These are phyloP conservation scores for Eucalyptus regnans DNA, from an alignment of 345 rosid species.

Conservation along the genomic window DNA sequence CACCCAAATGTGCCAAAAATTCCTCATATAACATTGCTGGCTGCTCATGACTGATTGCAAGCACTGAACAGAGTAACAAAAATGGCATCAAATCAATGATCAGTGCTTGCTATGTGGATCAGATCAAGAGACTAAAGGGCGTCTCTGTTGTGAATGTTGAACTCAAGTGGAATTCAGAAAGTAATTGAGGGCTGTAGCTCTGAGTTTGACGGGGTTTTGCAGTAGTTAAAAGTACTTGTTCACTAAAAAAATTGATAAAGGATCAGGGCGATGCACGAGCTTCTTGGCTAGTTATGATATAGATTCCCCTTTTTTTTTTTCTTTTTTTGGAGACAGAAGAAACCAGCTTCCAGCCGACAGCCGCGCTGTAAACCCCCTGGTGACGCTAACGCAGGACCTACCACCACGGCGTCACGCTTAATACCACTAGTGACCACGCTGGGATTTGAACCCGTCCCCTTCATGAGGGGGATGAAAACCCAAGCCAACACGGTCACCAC, in stretches of 20 bases:
- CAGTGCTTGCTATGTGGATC: background rate
- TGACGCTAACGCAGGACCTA: too few relatives aligned
- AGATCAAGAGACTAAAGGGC: background rate
- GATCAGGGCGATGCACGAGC: background rate
- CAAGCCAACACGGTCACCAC: too few relatives aligned
- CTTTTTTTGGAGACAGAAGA: too few relatives aligned
- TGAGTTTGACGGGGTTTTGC: background rate
- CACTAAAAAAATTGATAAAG: background rate
- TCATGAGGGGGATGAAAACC: too few relatives aligned
- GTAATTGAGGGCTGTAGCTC: background rate
- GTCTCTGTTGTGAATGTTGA: too few relatives aligned
- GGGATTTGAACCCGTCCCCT: too few relatives aligned
- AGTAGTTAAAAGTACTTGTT: background rate
- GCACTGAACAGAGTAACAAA: background rate
- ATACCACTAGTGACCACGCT: too few relatives aligned
- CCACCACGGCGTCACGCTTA: too few relatives aligned
- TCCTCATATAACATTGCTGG: background rate
- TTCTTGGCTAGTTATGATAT: background rate
- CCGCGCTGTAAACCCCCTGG: too few relatives aligned
- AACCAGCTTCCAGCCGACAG: too few relatives aligned
- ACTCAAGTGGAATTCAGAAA: background rate
- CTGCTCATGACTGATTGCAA: background rate
- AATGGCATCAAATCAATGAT: background rate
- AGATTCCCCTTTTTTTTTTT: background rate
- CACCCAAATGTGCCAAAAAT: background rate